phyloP scores from a whole-genome alignment of 2,329 filamentous ascomycete species.

The Aspergillus pseudoglaucus region DNA sequence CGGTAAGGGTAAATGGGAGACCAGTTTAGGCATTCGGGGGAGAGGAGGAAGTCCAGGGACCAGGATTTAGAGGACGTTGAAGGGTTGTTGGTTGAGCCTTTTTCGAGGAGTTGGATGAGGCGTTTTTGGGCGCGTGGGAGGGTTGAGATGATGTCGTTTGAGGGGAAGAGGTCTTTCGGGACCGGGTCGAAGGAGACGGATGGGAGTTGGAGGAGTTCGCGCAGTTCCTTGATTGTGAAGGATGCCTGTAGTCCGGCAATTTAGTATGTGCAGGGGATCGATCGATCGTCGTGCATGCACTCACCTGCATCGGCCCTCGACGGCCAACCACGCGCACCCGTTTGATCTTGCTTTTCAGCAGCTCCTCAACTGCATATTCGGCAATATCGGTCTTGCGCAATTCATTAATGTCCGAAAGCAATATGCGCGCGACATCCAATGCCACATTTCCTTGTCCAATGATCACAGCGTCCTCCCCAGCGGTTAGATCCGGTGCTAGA shows the following conservation, averaged over 20 bases:
- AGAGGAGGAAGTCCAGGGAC: constrained; percentile 80
- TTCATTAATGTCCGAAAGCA: constrained; percentile 67
- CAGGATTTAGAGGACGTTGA: constrained; percentile 59
- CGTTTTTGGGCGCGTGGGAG: constrained; percentile 70
- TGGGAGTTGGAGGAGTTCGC: constrained; percentile 76
- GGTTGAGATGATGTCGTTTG: constrained; percentile 51
- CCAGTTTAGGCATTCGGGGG: constrained; percentile 63
- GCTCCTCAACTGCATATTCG: constrained; percentile 67
- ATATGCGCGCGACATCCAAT: constrained; percentile 81
- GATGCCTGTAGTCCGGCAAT: constrained; percentile 59
- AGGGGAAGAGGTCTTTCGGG: constrained; percentile 59
- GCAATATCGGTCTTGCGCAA: constrained; percentile 83
- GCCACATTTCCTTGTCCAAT: constrained; percentile 96
- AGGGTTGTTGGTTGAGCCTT: constrained; percentile 56
- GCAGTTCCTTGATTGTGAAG: constrained; percentile 90
- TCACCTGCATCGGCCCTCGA: constrained; percentile 77
- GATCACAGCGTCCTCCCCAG: constrained; percentile 75
- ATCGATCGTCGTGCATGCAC: constrained; percentile 11
- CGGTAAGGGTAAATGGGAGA: constrained; percentile 38
- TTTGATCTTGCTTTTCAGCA: constrained; percentile 67
- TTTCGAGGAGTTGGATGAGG: constrained; percentile 72
- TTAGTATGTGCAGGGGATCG: background rate
- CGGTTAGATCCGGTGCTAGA: constrained; percentile 65
- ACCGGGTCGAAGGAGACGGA: constrained; percentile 66
- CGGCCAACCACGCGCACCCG: constrained; percentile 82